Conservation (phyloP, 805 yeast genomes). For the Nakazawaea pomicola region DNA sequence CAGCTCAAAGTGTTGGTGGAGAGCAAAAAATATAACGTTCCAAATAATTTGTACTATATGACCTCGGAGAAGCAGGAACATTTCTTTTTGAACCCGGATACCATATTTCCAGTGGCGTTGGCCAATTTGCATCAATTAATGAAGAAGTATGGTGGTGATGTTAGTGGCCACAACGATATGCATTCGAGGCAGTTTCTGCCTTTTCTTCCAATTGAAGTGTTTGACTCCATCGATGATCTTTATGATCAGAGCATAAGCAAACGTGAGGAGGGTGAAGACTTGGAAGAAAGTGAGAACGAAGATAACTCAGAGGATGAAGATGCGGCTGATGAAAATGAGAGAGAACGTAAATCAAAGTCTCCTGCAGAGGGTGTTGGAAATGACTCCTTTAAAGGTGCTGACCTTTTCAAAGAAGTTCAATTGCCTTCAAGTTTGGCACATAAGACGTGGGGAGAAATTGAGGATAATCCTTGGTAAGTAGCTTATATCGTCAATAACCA, state of each 20-base stretch:
- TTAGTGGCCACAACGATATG: conserved; percentile 44
- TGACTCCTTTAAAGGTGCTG: conserved; percentile 32
- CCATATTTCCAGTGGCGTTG: conserved; percentile 51
- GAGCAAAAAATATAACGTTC: conserved; percentile 8
- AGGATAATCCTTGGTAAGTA: conserved; percentile 59
- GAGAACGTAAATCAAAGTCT: not conserved
- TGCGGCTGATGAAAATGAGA: conserved; percentile 11
- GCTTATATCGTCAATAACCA: too few species aligned
- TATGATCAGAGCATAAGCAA: conserved; percentile 35
- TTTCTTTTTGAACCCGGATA: conserved; percentile 46
- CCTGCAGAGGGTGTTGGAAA: too few species aligned
- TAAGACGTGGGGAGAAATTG: conserved; percentile 51
- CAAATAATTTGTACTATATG: conserved; percentile 18
- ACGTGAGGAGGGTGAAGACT: conserved; percentile 18
- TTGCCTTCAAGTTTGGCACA: conserved; percentile 47
- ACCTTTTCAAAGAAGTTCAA: conserved; percentile 41
- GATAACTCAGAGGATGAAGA: conserved; percentile 12
- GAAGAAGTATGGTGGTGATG: conserved; percentile 70
- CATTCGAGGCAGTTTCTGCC: conserved; percentile 65
- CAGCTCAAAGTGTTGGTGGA: conserved; percentile 31
- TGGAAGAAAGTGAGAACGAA: conserved; percentile 15
- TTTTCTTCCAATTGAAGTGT: conserved; percentile 57
- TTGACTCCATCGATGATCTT: conserved; percentile 69
- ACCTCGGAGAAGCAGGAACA: conserved; percentile 18
- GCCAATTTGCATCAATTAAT: conserved; percentile 76